These are phyloP conservation scores for Parascedosporium putredinis DNA, from an alignment of 2,329 filamentous ascomycete species.

Conservation along the genomic window DNA sequence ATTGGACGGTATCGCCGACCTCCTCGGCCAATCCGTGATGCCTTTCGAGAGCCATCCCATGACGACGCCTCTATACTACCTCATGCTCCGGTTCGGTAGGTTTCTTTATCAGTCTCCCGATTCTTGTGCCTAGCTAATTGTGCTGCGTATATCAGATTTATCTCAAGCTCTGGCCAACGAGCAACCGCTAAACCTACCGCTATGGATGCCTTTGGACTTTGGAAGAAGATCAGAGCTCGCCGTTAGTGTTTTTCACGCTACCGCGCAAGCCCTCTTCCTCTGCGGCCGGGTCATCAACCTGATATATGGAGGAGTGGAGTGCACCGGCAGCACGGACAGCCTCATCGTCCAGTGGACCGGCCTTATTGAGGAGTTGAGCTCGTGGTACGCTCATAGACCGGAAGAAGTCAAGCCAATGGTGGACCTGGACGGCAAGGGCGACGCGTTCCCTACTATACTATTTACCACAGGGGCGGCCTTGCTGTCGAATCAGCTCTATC, in stretches of 20 bases:
- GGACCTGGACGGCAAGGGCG: constrained; percentile 17
- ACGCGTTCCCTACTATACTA: constrained; percentile 24
- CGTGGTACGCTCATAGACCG: constrained; percentile 23
- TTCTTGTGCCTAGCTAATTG: background rate
- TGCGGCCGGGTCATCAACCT: constrained; percentile 25
- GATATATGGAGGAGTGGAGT: constrained; percentile 14
- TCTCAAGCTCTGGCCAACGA: background rate
- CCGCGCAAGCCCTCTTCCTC: constrained; percentile 19
- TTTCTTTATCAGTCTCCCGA: background rate
- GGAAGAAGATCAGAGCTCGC: background rate
- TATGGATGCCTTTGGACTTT: background rate
- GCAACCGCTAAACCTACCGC: background rate
- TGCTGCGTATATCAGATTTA: background rate
- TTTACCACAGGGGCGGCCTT: constrained; percentile 29
- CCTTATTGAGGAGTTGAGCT: constrained; percentile 19
- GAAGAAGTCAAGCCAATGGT: constrained; percentile 23
- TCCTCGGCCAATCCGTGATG: background rate
- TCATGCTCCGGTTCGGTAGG: constrained; percentile 19
- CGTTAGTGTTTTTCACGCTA: background rate
- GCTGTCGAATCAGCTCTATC: constrained; percentile 45
- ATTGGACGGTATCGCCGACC: background rate
- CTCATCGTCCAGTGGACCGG: constrained; percentile 20
- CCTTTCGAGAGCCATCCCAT: constrained; percentile 5
- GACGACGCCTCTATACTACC: constrained; percentile 8
- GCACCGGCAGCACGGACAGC: background rate